Evolutionary conservation across 2,329 filamentous ascomycete species (phyloP).

Genomic region (Colletotrichum caudatum): DNA sequence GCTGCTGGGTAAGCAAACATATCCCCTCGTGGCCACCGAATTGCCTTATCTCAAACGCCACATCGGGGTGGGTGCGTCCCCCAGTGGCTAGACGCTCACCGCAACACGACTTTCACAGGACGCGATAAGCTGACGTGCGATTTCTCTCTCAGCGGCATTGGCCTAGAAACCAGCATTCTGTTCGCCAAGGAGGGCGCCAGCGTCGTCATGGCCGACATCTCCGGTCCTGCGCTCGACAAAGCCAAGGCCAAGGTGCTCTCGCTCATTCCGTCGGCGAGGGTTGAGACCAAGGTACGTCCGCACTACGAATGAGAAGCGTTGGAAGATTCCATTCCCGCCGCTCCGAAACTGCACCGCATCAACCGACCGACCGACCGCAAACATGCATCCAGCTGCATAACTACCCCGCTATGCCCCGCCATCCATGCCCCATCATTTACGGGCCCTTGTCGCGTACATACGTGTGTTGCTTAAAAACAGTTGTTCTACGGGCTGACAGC

Average conservation of each 20-base stretch:
- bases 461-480: neutral
- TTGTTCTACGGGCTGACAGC: constrained; percentile 6
- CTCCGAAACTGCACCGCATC: constrained; percentile 29
- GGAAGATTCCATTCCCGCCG: constrained; percentile 22
- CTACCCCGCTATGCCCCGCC: constrained; percentile 38
- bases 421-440: neutral
- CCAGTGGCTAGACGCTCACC: constrained; percentile 21
- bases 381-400: constrained; percentile 3
- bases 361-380: constrained; percentile 44
- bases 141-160: constrained; percentile 77
- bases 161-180: constrained; percentile 90
- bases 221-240: constrained; percentile 79
- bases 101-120: neutral
- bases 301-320: constrained; percentile 30
- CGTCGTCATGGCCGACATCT: constrained; percentile 88
- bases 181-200: constrained; percentile 90
- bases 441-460: neutral
- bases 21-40: constrained; percentile 15
- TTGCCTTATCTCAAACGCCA: constrained; percentile 20
- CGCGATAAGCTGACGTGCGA: constrained; percentile 31
- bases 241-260: constrained; percentile 81
- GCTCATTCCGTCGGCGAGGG: constrained; percentile 72
- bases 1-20: constrained; percentile 78
- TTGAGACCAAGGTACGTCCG: constrained; percentile 68
- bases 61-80: constrained; percentile 15